These are phyloP conservation scores for Zygosaccharomyces bailii DNA, from an alignment of 805 yeast species.

Conservation along the genomic window DNA sequence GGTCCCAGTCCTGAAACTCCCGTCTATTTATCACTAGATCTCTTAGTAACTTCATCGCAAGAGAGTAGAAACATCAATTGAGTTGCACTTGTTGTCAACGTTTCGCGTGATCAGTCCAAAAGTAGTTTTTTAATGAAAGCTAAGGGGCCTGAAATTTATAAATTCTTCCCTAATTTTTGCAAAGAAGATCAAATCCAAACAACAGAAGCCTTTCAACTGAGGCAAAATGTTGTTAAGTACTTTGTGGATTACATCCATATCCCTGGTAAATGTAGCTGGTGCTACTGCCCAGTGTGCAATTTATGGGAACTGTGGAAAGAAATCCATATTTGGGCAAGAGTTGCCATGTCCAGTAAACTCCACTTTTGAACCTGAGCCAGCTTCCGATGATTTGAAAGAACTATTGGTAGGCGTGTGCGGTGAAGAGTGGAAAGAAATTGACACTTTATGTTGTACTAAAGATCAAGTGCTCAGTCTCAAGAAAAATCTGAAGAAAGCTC, in stretches of 20 bases:
- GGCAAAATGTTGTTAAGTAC: background rate
- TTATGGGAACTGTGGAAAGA: constrained; percentile 66
- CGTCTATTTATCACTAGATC: constrained; percentile 30
- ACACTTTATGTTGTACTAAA: constrained; percentile 64
- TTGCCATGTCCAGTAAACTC: constrained; percentile 75
- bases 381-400: constrained; percentile 39
- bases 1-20: constrained; percentile 30
- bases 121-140: background rate
- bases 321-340: constrained; percentile 68
- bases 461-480: constrained; percentile 58
- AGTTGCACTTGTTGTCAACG: background rate
- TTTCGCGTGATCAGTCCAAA: constrained; percentile 4
- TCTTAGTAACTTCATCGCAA: constrained; percentile 26
- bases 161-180: background rate
- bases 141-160: background rate
- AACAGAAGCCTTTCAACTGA: background rate
- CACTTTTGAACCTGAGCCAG: constrained; percentile 40
- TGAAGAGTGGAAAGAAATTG: constrained; percentile 49
- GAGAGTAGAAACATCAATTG: background rate
- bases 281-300: constrained; percentile 35
- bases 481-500: constrained; percentile 67
- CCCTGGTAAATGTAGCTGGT: constrained; percentile 3
- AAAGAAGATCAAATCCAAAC: background rate
- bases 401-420: constrained; percentile 68
- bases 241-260: background rate